Percentiles rank a stretch among this genome's conserved stretches.
phyloP scores from a whole-genome alignment of 2,329 filamentous ascomycete genomes.

The Diaporthe vexans region DNA sequence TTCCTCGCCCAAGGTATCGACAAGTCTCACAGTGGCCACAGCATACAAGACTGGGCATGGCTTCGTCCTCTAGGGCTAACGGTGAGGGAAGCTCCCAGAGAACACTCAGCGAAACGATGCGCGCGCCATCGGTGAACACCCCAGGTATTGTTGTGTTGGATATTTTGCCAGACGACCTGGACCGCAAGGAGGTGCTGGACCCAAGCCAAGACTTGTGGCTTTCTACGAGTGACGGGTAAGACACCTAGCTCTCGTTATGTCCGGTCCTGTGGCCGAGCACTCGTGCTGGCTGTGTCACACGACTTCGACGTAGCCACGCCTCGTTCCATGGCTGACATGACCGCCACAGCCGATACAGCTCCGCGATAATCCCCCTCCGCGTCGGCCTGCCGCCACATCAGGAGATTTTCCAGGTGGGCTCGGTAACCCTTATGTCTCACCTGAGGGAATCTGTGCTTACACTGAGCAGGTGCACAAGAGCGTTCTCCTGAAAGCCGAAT shows the following conservation, averaged over 20 bases:
- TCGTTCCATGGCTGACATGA: slow-evolving; percentile 1
- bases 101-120: slow-evolving; percentile 58
- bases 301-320: slow-evolving; percentile 40
- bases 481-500: slow-evolving; percentile 61
- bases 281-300: slow-evolving; percentile 12
- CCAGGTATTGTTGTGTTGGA: slow-evolving; percentile 58
- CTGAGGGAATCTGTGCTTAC: slow-evolving; percentile 28
- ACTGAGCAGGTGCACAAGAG: slow-evolving; percentile 58
- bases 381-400: slow-evolving; percentile 57
- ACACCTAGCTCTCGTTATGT: slow-evolving; percentile 1
- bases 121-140: slow-evolving; percentile 53
- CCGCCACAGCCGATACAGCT: slow-evolving; percentile 58
- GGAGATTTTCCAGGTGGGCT: slow-evolving; percentile 59
- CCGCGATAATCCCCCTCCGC: slow-evolving; percentile 59
- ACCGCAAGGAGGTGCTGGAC: slow-evolving; percentile 52
- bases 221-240: slow-evolving; percentile 63
- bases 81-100: slow-evolving; percentile 33
- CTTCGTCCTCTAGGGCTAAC: slow-evolving; percentile 9
- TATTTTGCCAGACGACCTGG: slow-evolving; percentile 49
- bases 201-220: slow-evolving; percentile 63
- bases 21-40: background rate
- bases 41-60: background rate
- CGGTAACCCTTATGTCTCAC: background rate
- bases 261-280: slow-evolving; percentile 16
- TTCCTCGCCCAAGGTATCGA: background rate